phyloP scores from a whole-genome alignment of 805 yeast genomes.

The Saccharomycopsis microspora region DNA sequence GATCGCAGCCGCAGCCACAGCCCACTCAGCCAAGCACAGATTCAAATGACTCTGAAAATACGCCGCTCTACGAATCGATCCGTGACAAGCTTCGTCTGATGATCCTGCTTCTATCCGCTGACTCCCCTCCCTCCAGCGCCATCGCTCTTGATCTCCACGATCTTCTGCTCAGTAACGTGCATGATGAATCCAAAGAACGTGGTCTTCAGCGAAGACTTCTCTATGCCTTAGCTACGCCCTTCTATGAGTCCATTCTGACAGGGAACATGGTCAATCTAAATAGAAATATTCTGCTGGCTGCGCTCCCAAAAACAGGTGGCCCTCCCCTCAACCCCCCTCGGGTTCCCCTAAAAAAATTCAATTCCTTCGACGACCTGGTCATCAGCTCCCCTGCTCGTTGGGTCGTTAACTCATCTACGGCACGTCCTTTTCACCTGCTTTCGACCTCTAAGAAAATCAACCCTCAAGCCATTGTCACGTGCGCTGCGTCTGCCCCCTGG shows the following conservation, averaged over 20 bases:
- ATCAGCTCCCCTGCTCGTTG: neutral
- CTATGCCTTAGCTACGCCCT: slow-evolving; percentile 60
- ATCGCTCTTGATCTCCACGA: slow-evolving; percentile 47
- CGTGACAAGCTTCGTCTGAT: slow-evolving; percentile 11
- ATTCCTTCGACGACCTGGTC: slow-evolving; percentile 11
- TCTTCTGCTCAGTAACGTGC: slow-evolving; percentile 35
- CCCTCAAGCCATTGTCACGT: slow-evolving; percentile 82
- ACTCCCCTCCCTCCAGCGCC: slow-evolving; percentile 22
- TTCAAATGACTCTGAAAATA: slow-evolving; percentile 3
- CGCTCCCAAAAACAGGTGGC: neutral
- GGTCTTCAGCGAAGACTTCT: slow-evolving; percentile 35
- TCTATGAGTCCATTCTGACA: slow-evolving; percentile 23
- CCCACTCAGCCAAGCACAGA: neutral
- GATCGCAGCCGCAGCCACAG: neutral
- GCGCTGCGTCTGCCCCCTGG: slow-evolving; percentile 69
- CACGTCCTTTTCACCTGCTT: slow-evolving; percentile 47
- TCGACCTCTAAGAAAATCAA: slow-evolving; percentile 59
- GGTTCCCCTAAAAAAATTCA: slow-evolving; percentile 12
- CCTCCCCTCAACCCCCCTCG: slow-evolving; percentile 7
- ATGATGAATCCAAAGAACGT: slow-evolving; percentile 27
- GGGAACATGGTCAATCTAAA: slow-evolving; percentile 7
- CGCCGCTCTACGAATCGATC: slow-evolving; percentile 6
- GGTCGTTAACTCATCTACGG: neutral
- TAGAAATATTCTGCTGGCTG: slow-evolving; percentile 8
- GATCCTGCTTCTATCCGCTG: slow-evolving; percentile 8